Evolutionary conservation across 192 early-diverging fungal genomes (phyloP).

Genomic region (Powellomyces hirtus): DNA sequence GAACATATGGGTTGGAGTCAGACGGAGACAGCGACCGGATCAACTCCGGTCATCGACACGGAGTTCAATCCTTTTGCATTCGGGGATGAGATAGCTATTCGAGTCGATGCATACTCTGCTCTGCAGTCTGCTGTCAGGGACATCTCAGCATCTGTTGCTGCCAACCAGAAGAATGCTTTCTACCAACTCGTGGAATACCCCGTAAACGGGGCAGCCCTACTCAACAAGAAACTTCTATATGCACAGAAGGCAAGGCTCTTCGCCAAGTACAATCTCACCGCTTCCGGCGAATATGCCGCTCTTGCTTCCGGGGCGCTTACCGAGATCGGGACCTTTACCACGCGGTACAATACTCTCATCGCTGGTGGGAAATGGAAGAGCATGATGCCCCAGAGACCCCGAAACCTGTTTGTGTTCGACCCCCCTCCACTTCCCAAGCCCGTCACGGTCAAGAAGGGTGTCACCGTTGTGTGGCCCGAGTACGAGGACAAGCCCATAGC

Average conservation of each 20-base stretch:
- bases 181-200: slow-evolving; percentile 30
- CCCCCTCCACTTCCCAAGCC: neutral
- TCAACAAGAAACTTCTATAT: slow-evolving; percentile 20
- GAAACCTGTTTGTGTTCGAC: neutral
- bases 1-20: slow-evolving; percentile 6
- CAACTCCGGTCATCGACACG: neutral
- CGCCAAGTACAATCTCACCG: neutral
- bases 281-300: slow-evolving; percentile 25
- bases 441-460: neutral
- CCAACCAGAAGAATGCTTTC: slow-evolving; percentile 19
- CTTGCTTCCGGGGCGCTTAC: neutral
- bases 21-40: neutral
- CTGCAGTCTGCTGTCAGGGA: neutral
- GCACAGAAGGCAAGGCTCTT: slow-evolving; percentile 2
- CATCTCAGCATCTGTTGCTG: neutral
- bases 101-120: neutral
- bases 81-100: slow-evolving; percentile 5
- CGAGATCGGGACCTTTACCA: neutral
- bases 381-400: neutral
- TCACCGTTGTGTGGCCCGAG: neutral
- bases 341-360: neutral
- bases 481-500: neutral
- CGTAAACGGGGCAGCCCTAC: slow-evolving; percentile 4
- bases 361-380: slow-evolving; percentile 13
- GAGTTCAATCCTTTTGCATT: neutral